Evolutionary conservation across 1,284 basidiomycete species (phyloP).

Genomic region (Moesziomyces parantarcticus): DNA sequence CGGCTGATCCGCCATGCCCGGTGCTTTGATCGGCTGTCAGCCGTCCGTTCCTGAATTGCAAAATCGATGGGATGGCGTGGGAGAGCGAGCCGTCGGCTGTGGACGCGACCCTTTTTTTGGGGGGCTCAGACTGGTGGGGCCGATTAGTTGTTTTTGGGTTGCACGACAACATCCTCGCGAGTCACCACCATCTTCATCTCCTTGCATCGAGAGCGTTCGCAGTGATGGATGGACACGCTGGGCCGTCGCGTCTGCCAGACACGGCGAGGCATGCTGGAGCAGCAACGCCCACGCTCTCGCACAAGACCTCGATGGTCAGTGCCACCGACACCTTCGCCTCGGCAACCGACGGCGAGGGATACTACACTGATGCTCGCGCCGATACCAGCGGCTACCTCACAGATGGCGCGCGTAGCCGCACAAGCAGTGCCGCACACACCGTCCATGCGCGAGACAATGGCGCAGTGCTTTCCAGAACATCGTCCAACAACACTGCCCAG

Average conservation of each 20-base stretch:
- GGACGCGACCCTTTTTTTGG: background rate
- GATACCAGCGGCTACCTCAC: slow-evolving; percentile 17
- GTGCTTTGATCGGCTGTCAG: background rate
- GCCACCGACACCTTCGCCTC: slow-evolving; percentile 36
- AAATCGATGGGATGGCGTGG: background rate
- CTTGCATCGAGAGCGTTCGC: background rate
- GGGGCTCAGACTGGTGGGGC: background rate
- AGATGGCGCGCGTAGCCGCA: slow-evolving; percentile 11
- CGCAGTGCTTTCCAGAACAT: slow-evolving; percentile 1
- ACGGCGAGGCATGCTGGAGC: slow-evolving; percentile 3
- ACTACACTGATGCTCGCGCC: slow-evolving; percentile 32
- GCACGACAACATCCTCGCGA: too few species aligned
- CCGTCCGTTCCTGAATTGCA: background rate
- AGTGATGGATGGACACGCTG: slow-evolving; percentile 9
- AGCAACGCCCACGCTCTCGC: slow-evolving; percentile 22
- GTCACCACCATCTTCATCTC: slow-evolving; percentile 7
- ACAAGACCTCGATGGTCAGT: slow-evolving; percentile 36
- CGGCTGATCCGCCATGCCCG: background rate
- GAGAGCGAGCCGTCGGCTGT: background rate
- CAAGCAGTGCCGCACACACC: slow-evolving; percentile 11
- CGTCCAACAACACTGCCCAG: slow-evolving; percentile 16
- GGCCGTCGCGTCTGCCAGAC: slow-evolving; percentile 11
- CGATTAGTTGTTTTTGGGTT: background rate
- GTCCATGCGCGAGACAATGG: slow-evolving; percentile 7
- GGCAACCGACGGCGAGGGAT: slow-evolving; percentile 33